Evolutionary conservation across 2,329 filamentous ascomycete species (phyloP).

Genomic region (Colletotrichum tofieldiae): DNA sequence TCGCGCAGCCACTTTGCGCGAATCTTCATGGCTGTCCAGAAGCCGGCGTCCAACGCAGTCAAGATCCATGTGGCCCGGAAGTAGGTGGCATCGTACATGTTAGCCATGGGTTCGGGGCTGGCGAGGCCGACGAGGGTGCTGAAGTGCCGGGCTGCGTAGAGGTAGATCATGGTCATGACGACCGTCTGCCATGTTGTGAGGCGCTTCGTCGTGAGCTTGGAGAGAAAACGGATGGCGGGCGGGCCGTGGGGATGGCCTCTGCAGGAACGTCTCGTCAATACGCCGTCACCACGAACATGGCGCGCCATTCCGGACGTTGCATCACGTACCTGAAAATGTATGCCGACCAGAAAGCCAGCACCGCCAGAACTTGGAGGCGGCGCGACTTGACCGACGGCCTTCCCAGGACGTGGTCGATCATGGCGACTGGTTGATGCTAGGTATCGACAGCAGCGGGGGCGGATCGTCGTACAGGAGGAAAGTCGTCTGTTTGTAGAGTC

Average conservation of each 20-base stretch:
- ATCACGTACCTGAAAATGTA: constrained; percentile 80
- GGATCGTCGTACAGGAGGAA: background rate
- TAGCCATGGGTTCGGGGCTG: constrained; percentile 92
- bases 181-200: constrained; percentile 93
- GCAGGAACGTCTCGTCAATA: constrained; percentile 19
- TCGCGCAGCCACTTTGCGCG: constrained; percentile 84
- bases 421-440: constrained; percentile 47
- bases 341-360: constrained; percentile 91
- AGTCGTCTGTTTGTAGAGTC: constrained; percentile 16
- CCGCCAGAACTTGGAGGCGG: constrained; percentile 91
- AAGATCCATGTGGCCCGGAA: constrained; percentile 98
- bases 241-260: constrained; percentile 93
- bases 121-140: constrained; percentile 92
- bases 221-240: constrained; percentile 80
- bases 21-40: constrained; percentile 98
- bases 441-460: background rate
- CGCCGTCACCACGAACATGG: background rate
- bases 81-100: constrained; percentile 92
- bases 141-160: constrained; percentile 94
- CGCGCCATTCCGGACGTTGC: background rate
- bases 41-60: constrained; percentile 94
- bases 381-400: constrained; percentile 92
- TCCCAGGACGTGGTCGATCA: constrained; percentile 92
- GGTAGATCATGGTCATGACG: constrained; percentile 88
- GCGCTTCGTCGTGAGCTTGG: constrained; percentile 76